Evolutionary conservation across 306 rosid species (phyloP), one percentile per base, ranked within the genome.

Genomic region (Begonia loranthoides): DNA sequence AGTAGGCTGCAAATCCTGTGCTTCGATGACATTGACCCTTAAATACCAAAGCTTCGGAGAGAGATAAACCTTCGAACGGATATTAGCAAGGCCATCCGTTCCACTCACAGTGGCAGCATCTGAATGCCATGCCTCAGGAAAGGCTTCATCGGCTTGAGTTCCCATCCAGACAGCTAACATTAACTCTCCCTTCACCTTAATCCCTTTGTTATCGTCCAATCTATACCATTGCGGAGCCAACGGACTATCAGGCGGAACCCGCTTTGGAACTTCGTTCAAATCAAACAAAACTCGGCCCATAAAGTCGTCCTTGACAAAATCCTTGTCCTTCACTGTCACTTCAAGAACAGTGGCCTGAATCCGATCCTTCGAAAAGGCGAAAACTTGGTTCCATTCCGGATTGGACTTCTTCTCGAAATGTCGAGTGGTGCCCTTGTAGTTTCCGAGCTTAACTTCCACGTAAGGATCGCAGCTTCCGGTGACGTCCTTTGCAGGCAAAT

Each of bases 161-260:
- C 97, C 97, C 94, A 85, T 82, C 97, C 97, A 89, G 45, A 89
- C 97, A 54, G 97, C 97, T 65, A 89, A 67, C 95, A 89, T 89
- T n/a, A 89, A 72, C 75, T 89, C 97, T 48, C 95, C 97, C 59
- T 45, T 85, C 2, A 55, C 81, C 81, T 89, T 89, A 16, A 64
- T 78, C 16, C 75, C 73, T 73, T 67, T 76, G 56, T 67, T 74
- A 28, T 82, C 95, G 56, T 85, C 95, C 78, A 89, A 58, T 13
- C 97, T 73, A 68, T 89, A 89, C 97, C 97, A 89, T 40, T 89
- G 95, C 0, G 97, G 95, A 0, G 95, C 97, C 39, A 89, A 52
- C 49, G 97, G 97, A 64, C 97, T 89, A 52, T 89, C 97, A 0
- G 97, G 97, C 0, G 97, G 97, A 71, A 89, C 97, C 46, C 97